Evolutionary conservation across 1,139 yeast genomes (phyloP), one percentile per base, ranked within the genome.

Genomic region (Sugiyamaella grinbergsii): DNA sequence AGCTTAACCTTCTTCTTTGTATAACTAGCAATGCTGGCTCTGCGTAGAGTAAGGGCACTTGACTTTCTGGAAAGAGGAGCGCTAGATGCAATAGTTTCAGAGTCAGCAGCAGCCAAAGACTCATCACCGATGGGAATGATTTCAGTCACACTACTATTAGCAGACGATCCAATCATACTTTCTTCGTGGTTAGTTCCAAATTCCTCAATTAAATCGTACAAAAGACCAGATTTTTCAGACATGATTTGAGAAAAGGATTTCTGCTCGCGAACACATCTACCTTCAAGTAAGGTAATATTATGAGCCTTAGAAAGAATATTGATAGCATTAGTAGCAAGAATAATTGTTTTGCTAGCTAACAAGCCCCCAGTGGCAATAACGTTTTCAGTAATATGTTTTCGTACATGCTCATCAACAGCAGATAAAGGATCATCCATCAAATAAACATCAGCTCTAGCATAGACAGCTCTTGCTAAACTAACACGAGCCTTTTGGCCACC

Each of bases 401-500:
- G 85, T 52, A 88, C 95, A 69, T 88, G 90, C 42, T 91, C 85
- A 71, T 89, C 94, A 24, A 89, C 93, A 15, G 96, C 93, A 62
- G 90, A 81, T 54, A 89, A 74, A 3, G 85, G 76, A 62, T 86
- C 96, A 68, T 89, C 96, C 52, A 89, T 71, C 39, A 89, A 69
- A 61, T 85, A 86, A 16, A 89, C 76, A 64, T 89, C 96, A 0
- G 95, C 86, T 50, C 95, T 76, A 5, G 94, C 78, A 63, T 88
- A 89, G 1, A 89, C 94, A 2, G 96, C 95, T 62, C 96, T 78
- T 0, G 96, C 96, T 50, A 89, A 74, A 8, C 93, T 80, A 28
- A 89, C 76, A 63, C 96, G 79, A 0, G 96, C 95, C 71, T 87
- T 89, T 67, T 89, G 96, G 19, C 96, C 96, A 47, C 96, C 96